Evolutionary conservation across 1,284 basidiomycete species (phyloP).

Genomic region (Apiotrichum brassicae): DNA sequence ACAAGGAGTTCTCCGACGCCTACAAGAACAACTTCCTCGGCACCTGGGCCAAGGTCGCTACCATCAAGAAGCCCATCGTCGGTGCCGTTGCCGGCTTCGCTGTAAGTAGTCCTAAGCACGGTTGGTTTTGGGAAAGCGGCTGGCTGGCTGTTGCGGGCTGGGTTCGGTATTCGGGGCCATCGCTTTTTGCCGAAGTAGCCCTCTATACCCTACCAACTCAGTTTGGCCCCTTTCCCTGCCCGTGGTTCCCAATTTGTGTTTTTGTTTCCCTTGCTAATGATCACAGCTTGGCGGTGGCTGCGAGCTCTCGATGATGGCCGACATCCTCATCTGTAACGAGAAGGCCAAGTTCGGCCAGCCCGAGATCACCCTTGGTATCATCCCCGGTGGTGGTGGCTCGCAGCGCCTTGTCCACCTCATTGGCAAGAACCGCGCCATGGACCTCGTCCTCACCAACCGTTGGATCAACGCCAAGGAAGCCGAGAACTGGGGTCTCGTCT

Average conservation of each 20-base stretch:
- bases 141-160: no score
- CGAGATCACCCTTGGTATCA: conserved; percentile 94
- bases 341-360: conserved; percentile 93
- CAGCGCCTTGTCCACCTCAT: conserved; percentile 70
- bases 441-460: conserved; percentile 83
- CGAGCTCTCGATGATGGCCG: conserved; percentile 89
- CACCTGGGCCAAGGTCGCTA: conserved; percentile 73
- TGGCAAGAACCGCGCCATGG: conserved; percentile 94
- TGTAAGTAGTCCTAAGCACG: no score
- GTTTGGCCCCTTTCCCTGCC: no score
- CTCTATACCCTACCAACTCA: no score
- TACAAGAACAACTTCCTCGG: conserved; percentile 86
- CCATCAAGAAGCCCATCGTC: conserved; percentile 84
- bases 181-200: no score
- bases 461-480: conserved; percentile 77
- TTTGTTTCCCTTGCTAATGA: no score
- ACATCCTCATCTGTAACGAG: conserved; percentile 92
- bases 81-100: conserved; percentile 95
- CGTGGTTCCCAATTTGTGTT: no score
- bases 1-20: conserved; percentile 74
- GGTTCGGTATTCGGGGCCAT: no score
- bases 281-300: conserved; percentile 85
- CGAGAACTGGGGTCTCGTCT: conserved; percentile 76
- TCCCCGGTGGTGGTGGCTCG: conserved; percentile 59
- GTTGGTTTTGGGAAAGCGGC: no score